Conservation (phyloP, 2,329 filamentous ascomycete genomes). For the Colletotrichum camelliae region DNA sequence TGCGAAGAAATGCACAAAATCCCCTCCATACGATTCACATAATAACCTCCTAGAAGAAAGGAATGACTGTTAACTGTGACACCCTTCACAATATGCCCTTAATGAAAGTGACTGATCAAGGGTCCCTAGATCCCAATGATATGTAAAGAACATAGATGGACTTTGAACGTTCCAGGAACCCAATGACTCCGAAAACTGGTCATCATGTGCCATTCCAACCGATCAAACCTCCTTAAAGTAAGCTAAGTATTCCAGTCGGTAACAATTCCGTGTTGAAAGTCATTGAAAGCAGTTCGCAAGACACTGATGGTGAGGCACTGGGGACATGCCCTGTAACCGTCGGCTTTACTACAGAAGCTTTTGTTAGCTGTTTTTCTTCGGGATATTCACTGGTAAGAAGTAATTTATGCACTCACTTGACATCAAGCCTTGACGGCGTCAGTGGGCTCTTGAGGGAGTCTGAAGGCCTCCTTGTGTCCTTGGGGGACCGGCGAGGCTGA, state of each 20-base stretch:
- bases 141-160: not conserved
- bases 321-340: not conserved
- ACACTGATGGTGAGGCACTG: not conserved
- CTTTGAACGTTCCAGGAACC: not conserved
- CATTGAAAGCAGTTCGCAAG: not conserved
- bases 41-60: not conserved
- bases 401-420: not conserved
- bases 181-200: not conserved
- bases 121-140: not conserved
- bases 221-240: not conserved
- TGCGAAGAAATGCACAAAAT: not conserved
- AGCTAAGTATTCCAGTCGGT: not conserved
- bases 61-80: accelerated
- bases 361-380: not conserved
- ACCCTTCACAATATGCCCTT: not conserved
- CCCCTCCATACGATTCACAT: not conserved
- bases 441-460: not conserved
- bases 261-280: not conserved
- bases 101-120: not conserved
- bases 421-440: not conserved
- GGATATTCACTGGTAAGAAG: not conserved
- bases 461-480: not conserved
- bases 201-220: not conserved
- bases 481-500: not conserved
- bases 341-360: not conserved